Conservation (phyloP, 495 filamentous ascomycete genomes). For the Xylaria scruposa region DNA sequence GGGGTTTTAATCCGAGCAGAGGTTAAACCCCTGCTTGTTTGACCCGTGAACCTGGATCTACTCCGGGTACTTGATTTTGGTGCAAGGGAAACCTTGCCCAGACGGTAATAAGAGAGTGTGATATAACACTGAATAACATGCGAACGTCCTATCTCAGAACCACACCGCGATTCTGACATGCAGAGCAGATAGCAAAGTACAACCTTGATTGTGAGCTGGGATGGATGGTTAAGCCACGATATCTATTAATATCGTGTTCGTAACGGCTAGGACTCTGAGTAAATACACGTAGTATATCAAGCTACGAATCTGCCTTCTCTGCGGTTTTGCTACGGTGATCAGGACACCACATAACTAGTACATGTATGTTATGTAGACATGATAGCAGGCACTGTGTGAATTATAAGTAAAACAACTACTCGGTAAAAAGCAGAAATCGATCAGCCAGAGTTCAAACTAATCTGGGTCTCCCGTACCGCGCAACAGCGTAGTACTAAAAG, state of each 20-base stretch:
- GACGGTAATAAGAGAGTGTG: slow-evolving; percentile 10
- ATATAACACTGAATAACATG: background rate
- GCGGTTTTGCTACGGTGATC: background rate
- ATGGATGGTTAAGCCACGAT: background rate
- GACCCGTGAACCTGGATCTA: slow-evolving; percentile 20
- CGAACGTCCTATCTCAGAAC: slow-evolving; percentile 11
- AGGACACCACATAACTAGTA: background rate
- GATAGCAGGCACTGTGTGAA: background rate
- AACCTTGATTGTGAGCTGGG: slow-evolving; percentile 1
- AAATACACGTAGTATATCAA: background rate
- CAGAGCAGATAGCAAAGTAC: slow-evolving; percentile 20
- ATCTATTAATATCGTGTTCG: slow-evolving; percentile 4
- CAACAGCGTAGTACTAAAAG: background rate
- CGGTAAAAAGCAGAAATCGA: background rate
- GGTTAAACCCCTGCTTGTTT: background rate
- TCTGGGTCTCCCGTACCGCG: background rate
- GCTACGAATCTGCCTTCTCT: background rate
- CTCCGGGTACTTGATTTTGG: background rate
- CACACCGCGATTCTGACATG: slow-evolving; percentile 21
- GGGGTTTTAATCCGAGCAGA: background rate
- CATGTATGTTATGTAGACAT: too few relatives aligned
- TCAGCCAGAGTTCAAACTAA: background rate
- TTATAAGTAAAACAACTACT: background rate
- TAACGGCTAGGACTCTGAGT: background rate
- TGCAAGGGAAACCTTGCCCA: background rate